Conservation (phyloP, 192 early-diverging fungal genomes). For the Mortierella claussenii region DNA sequence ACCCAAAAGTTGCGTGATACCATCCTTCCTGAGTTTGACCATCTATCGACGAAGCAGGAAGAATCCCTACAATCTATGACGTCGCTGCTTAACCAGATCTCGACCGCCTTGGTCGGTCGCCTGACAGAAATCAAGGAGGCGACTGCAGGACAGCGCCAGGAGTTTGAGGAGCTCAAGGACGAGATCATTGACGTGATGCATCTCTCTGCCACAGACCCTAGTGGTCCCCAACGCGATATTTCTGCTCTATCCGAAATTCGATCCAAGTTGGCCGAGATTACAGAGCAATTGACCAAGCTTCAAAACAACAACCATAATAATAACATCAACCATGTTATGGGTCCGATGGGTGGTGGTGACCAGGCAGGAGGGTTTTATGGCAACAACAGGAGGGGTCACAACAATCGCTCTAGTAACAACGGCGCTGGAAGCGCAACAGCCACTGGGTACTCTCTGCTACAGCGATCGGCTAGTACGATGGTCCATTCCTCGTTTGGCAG, state of each 20-base stretch:
- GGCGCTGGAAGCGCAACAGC: constrained; percentile 12
- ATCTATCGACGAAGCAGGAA: constrained; percentile 42
- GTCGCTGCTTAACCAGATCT: constrained; percentile 55
- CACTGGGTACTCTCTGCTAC: constrained; percentile 34
- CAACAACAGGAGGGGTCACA: neutral
- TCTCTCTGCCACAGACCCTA: constrained; percentile 44
- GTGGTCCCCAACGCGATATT: constrained; percentile 39
- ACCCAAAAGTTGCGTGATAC: constrained; percentile 38
- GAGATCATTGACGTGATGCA: constrained; percentile 53
- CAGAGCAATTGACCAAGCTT: constrained; percentile 30
- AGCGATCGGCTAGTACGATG: constrained; percentile 45
- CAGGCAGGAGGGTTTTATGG: neutral
- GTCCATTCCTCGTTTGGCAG: constrained; percentile 9
- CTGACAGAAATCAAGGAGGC: constrained; percentile 44
- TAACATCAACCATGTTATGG: neutral
- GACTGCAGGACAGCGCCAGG: constrained; percentile 37
- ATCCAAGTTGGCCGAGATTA: constrained; percentile 41
- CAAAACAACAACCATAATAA: constrained; percentile 8
- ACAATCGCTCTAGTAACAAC: neutral
- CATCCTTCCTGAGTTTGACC: constrained; percentile 47
- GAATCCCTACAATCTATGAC: constrained; percentile 51
- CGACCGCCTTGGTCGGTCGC: constrained; percentile 27
- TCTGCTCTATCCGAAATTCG: constrained; percentile 40
- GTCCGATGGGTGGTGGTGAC: neutral
- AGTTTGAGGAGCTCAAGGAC: constrained; percentile 53